Percentiles rank a stretch among this genome's conserved stretches.
phyloP scores from a whole-genome alignment of 1,139 yeast species.

The Candida neerlandica region DNA sequence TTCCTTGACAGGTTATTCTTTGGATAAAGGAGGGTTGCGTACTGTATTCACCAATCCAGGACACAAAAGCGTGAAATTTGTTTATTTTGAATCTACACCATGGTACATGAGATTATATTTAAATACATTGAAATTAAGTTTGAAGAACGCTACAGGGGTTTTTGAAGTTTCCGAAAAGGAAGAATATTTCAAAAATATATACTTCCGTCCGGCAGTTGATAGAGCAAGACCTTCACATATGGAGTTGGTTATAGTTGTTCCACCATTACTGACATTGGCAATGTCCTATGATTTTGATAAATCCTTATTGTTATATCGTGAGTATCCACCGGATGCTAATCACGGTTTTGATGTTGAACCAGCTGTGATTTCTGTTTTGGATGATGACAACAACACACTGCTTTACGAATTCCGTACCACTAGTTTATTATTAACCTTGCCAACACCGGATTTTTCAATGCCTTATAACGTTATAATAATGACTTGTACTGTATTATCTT shows the following conservation, averaged over 20 bases:
- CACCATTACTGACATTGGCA: slow-evolving; percentile 63
- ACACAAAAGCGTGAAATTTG: slow-evolving; percentile 46
- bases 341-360: slow-evolving; percentile 97
- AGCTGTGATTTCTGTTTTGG: slow-evolving; percentile 66
- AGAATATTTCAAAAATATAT: slow-evolving; percentile 48
- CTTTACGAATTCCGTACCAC: slow-evolving; percentile 74
- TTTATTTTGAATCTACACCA: slow-evolving; percentile 83
- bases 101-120: slow-evolving; percentile 90
- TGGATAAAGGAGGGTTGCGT: slow-evolving; percentile 88
- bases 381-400: slow-evolving; percentile 23
- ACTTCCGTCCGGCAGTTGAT: slow-evolving; percentile 78
- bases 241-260: slow-evolving; percentile 66
- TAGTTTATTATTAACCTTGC: slow-evolving; percentile 78
- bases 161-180: slow-evolving; percentile 20
- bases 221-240: slow-evolving; percentile 81
- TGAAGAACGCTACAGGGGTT: slow-evolving; percentile 21
- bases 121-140: slow-evolving; percentile 54
- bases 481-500: slow-evolving; percentile 91
- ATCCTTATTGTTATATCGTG: slow-evolving; percentile 79
- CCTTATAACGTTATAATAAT: slow-evolving; percentile 96
- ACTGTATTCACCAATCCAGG: slow-evolving; percentile 73
- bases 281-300: slow-evolving; percentile 84
- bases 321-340: slow-evolving; percentile 98
- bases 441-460: slow-evolving; percentile 99
- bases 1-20: slow-evolving; percentile 89